Evolutionary conservation across 2,329 filamentous ascomycete species (phyloP), one percentile per base, ranked within the genome.

Genomic region (Penicillium sp.): DNA sequence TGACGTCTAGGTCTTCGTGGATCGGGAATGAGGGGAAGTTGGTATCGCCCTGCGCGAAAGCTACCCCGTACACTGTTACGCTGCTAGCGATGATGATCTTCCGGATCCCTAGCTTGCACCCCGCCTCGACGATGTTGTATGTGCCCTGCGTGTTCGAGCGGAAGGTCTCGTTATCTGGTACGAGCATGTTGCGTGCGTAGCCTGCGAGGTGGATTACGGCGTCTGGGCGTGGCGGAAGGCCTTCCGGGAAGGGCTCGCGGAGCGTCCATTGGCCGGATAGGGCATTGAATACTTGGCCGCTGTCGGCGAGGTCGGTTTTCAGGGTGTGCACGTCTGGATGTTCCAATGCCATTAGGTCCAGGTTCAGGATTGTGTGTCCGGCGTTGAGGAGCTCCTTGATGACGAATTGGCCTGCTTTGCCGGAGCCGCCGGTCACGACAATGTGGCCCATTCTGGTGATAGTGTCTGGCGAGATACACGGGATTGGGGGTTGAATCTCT

Each of bases 51-150:
- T 87, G 82, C 0, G 82, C 79, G 65, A 86, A 88, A 60, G 82
- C 84, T 0, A 86, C 83, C n/a, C 84, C 85, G 66, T 88, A 88
- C 0, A 81, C 83, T 0, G 83, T 85, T 64, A 86, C 83, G 39
- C 78, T 82, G 59, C 78, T 82, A 1, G 85, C 85, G 55, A 87
- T 80, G 64, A 88, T 77, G 63, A 87, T 81, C 66, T 88, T 88
- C 59, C 78, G 80, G 8, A 88, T 81, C 4, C 84, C 83, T 0
- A 87, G 74, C 61, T 86, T 86, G 67, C 80, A 85, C 0, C 83
- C 83, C 0, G 84, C 83, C 69, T 88, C 85, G 60, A 87, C 79
- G 39, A 87, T 79, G 63, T 87, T 87, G 72, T 86, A 86, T 0
- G 83, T 85, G 8, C 79, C 77, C 0, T 77, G 74, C 0, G 82